Percentiles rank a stretch among this genome's conserved stretches.
phyloP scores from a whole-genome alignment of 2,329 filamentous ascomycete genomes.

The Myriosclerotinia duriaeana region DNA sequence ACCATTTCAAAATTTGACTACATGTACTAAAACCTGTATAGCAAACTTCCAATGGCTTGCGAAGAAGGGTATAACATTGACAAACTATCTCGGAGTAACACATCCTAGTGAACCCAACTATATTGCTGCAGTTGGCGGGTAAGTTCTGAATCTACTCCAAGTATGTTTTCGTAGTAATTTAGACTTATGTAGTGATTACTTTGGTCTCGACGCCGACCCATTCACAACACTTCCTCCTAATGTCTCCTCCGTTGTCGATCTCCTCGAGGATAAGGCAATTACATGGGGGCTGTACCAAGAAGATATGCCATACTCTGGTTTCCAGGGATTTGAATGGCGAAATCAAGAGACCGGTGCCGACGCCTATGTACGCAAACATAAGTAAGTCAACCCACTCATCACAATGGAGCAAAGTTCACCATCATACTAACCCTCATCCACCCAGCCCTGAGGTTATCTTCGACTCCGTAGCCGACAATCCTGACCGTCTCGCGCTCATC shows the following conservation, averaged over 20 bases:
- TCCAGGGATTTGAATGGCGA: constrained; percentile 61
- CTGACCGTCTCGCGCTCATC: constrained; percentile 62
- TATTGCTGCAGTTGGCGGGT: constrained; percentile 62
- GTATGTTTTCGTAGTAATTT: not conserved
- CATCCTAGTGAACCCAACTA: constrained; percentile 79
- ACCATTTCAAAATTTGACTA: not conserved
- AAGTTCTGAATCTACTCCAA: constrained; percentile 1
- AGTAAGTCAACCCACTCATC: constrained; percentile 45
- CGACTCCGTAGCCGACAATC: constrained; percentile 60
- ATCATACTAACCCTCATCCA: not conserved
- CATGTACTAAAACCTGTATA: constrained; percentile 40
- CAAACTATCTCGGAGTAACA: constrained; percentile 61
- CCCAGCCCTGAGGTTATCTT: constrained; percentile 57
- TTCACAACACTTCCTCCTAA: constrained; percentile 59
- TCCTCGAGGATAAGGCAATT: constrained; percentile 64
- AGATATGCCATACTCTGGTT: constrained; percentile 73
- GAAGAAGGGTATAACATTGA: constrained; percentile 60
- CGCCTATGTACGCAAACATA: constrained; percentile 83
- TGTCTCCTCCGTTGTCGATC: constrained; percentile 65
- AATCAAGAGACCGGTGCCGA: constrained; percentile 67
- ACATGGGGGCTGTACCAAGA: constrained; percentile 75
- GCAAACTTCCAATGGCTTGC: constrained; percentile 59
- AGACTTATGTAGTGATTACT: constrained; percentile 48
- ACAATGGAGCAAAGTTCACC: not conserved
- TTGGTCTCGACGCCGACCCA: constrained; percentile 69